Evolutionary conservation across 371 early-diverging fungal genomes (phyloP), one percentile per base, ranked within the genome.

Genomic region (Chytridiales sp.): DNA sequence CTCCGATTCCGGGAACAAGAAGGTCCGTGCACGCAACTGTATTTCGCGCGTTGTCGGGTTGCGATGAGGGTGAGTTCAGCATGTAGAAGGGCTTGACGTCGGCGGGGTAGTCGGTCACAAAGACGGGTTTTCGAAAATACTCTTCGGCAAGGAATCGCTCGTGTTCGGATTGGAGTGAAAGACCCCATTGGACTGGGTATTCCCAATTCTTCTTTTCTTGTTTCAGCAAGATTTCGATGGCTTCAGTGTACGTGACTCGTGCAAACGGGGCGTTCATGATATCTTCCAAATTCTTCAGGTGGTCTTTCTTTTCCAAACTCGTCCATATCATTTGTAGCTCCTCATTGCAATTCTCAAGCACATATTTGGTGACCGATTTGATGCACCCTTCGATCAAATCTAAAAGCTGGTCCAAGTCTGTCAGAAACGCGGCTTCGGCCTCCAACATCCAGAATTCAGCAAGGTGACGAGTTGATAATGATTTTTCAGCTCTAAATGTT

Each of bases 371-470:
- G n/a, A 67, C 62, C 0, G 62, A 55, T 35, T 66, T 60, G 17
- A 83, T 53, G 57, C 68, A 57, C 15, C 47, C 68, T 54, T 84
- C 82, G 24, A 74, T 68, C 4, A 86, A 56, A 38, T 71, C 71
- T 36, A 80, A 32, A n/a, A 85, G 46, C 26, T 48, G 40, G 13
- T 44, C 59, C 26, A 73, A 24, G 30, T 50, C 40, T 43, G 80
- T 73, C 13, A 94, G 64, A 68, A 94, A 95, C 0, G 89, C 80
- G 40, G 87, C 73, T 61, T 96, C 95, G 0, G 92, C 93, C 67
- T 96, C 97, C 31, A 92, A 66, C 97, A 96, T 96, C 89, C 91
- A 93, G 59, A 96, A 96, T 66, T 96, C 97, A 0, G 94, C 87
- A 21, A 96, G 63, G 62, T 96, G 97, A 4, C 94, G 83, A 0